Evolutionary conservation across 257 asterid genomes (phyloP).

Genomic region (Jacaranda mimosifolia): DNA sequence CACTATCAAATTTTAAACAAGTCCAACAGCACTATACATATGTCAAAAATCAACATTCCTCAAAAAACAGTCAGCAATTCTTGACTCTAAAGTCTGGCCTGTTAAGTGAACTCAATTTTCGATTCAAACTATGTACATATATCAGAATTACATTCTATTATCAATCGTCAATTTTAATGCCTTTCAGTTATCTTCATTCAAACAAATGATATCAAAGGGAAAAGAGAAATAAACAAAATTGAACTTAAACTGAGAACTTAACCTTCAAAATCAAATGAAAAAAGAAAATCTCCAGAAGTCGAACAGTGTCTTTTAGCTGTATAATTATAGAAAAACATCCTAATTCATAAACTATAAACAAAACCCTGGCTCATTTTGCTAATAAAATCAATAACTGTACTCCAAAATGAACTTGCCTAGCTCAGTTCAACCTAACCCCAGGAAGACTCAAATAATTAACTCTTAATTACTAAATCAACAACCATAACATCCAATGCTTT

Average conservation of each 20-base stretch:
- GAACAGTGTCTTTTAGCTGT: background rate
- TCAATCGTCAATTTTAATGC: background rate
- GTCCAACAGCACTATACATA: background rate
- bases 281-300: background rate
- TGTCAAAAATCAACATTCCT: background rate
- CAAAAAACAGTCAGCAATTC: slow-evolving; percentile 1
- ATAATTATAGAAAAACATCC: background rate
- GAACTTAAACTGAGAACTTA: slow-evolving; percentile 16
- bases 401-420: slow-evolving; percentile 15
- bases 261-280: slow-evolving; percentile 20
- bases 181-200: background rate
- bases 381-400: background rate
- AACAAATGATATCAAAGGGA: slow-evolving; percentile 19
- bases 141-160: background rate
- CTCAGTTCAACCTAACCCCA: slow-evolving; percentile 30
- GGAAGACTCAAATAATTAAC: background rate
- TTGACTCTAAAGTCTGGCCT: background rate
- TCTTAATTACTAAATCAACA: background rate
- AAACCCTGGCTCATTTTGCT: slow-evolving; percentile 14
- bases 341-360: slow-evolving; percentile 2
- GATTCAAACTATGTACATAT: slow-evolving; percentile 3
- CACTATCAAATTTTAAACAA: slow-evolving; percentile 18
- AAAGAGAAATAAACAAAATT: background rate
- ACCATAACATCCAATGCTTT: background rate
- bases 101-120: background rate